A percentile compares a stretch with the other conserved stretches of the same genome.
These are phyloP conservation scores for Exophiala oligosperma DNA, from an alignment of 2,329 filamentous ascomycete genomes.

Conservation along the genomic window DNA sequence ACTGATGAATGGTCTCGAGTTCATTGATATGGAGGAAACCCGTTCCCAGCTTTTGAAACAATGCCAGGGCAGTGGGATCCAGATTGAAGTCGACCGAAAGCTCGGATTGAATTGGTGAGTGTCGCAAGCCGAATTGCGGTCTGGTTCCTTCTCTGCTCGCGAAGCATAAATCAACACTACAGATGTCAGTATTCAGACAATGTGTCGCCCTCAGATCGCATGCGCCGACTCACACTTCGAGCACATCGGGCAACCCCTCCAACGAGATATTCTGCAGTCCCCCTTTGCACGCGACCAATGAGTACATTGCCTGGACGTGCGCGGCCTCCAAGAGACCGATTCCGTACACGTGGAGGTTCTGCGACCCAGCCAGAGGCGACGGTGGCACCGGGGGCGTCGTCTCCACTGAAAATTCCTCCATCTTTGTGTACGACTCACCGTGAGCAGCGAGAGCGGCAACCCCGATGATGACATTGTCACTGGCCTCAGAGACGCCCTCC, in stretches of 20 bases:
- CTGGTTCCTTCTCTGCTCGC: background rate
- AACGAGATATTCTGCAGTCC: conserved; percentile 1
- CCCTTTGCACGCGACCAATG: background rate
- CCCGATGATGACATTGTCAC: conserved; percentile 4
- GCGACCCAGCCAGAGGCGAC: conserved; percentile 7
- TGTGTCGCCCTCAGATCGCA: no score
- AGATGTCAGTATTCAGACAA: background rate
- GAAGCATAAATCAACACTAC: conserved; percentile 5
- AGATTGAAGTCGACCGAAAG: background rate
- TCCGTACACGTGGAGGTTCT: conserved; percentile 7
- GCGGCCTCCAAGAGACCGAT: background rate
- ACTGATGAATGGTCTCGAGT: background rate
- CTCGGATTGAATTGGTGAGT: background rate
- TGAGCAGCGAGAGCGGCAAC: conserved; percentile 6
- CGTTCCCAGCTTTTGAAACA: background rate
- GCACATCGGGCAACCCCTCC: background rate
- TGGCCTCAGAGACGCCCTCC: background rate
- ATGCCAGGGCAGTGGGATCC: background rate
- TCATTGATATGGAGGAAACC: background rate
- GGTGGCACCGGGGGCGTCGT: background rate
- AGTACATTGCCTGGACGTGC: background rate
- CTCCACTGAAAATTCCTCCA: background rate
- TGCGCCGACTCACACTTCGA: conserved; percentile 1
- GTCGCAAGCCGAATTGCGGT: conserved; percentile 1
- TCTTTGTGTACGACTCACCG: background rate